phyloP scores from a whole-genome alignment of 2,329 filamentous ascomycete species.

The Colletotrichum orchidophilum region DNA sequence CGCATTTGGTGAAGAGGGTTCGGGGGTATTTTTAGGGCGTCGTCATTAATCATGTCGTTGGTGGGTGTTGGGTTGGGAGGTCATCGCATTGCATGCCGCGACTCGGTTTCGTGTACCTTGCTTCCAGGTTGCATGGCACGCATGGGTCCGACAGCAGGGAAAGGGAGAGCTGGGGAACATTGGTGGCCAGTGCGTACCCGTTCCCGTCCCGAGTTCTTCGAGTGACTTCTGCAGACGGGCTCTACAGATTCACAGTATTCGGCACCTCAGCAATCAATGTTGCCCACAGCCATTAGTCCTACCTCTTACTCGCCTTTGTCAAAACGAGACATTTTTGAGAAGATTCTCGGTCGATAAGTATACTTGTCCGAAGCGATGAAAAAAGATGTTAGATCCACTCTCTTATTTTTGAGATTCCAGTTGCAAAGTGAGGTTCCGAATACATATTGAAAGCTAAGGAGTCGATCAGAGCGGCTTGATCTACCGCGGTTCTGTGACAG shows the following conservation, averaged over 20 bases:
- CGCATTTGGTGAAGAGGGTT: background rate
- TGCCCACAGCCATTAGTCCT: too few relatives aligned
- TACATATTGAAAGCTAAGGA: too few relatives aligned
- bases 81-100: slow-evolving; percentile 22
- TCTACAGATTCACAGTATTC: too few relatives aligned
- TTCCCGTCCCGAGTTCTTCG: background rate
- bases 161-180: slow-evolving; percentile 3
- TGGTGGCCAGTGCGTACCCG: background rate
- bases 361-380: too few relatives aligned
- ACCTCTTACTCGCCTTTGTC: too few relatives aligned
- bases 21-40: background rate
- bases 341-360: too few relatives aligned
- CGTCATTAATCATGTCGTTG: slow-evolving; percentile 7
- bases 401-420: too few relatives aligned
- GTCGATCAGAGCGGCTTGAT: too few relatives aligned
- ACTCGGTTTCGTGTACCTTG: slow-evolving; percentile 20
- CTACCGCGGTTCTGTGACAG: background rate
- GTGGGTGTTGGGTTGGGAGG: background rate
- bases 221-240: background rate
- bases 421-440: too few relatives aligned
- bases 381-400: too few relatives aligned
- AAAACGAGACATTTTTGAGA: too few relatives aligned
- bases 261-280: too few relatives aligned
- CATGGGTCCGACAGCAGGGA: background rate
- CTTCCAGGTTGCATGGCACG: background rate